A percentile compares a stretch with the other conserved stretches of the same genome.
These are phyloP conservation scores for Sugiyamaella castrensis DNA, from an alignment of 1,139 yeast species.

Conservation along the genomic window DNA sequence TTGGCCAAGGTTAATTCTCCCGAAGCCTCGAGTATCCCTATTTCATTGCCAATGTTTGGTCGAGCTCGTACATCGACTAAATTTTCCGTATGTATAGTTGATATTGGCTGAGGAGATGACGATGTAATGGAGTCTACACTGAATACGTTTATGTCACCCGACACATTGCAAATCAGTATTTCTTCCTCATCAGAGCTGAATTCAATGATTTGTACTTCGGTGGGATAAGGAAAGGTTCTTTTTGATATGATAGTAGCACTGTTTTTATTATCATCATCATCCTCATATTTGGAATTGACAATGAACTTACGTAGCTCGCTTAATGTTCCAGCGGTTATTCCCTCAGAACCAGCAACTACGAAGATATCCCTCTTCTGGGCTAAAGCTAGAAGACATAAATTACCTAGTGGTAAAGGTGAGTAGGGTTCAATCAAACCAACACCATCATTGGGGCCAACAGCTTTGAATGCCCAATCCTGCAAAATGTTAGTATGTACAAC, in stretches of 20 bases:
- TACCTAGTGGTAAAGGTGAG: slow-evolving; percentile 18
- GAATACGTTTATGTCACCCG: slow-evolving; percentile 17
- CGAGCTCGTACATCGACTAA: slow-evolving; percentile 21
- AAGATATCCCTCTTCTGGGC: slow-evolving; percentile 23
- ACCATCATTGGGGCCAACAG: slow-evolving; percentile 26
- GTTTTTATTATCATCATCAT: no score
- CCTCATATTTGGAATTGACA: slow-evolving; percentile 3
- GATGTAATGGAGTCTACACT: background rate
- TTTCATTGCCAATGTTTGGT: slow-evolving; percentile 24
- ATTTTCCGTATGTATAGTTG: slow-evolving; percentile 6
- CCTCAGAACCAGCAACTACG: slow-evolving; percentile 26
- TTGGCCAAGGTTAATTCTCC: slow-evolving; percentile 8
- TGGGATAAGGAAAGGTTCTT: background rate
- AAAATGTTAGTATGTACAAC: slow-evolving; percentile 1
- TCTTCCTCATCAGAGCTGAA: slow-evolving; percentile 26
- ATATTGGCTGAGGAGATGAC: background rate
- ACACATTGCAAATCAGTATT: slow-evolving; percentile 17
- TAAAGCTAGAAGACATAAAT: slow-evolving; percentile 21
- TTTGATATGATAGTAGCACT: background rate
- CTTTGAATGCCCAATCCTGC: slow-evolving; percentile 29
- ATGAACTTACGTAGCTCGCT: slow-evolving; percentile 18
- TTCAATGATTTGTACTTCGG: slow-evolving; percentile 17
- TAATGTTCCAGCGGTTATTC: slow-evolving; percentile 21
- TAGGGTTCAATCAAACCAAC: slow-evolving; percentile 19
- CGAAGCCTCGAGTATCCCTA: slow-evolving; percentile 27